Evolutionary conservation across 495 filamentous ascomycete species (phyloP).

Genomic region (Penicillium crystallinum): DNA sequence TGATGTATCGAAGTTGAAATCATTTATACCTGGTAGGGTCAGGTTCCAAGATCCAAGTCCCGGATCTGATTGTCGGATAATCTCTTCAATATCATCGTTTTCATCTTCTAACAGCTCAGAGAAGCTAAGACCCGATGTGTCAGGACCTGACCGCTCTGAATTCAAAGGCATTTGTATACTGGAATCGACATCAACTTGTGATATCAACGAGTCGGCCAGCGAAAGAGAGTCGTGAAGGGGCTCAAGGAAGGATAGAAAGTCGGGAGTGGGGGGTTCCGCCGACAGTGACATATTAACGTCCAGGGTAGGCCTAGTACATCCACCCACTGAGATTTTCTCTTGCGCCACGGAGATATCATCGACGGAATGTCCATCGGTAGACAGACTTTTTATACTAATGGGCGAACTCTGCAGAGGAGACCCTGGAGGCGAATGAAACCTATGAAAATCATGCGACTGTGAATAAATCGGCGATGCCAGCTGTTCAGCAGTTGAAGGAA

Average conservation of each 20-base stretch:
- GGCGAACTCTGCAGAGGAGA: slow-evolving; percentile 18
- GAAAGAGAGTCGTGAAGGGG: slow-evolving; percentile 14
- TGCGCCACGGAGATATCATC: slow-evolving; percentile 9
- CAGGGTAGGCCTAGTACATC: slow-evolving; percentile 1
- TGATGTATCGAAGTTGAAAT: slow-evolving; percentile 1
- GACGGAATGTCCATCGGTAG: slow-evolving; percentile 13
- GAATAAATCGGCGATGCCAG: slow-evolving; percentile 8
- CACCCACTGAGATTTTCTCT: slow-evolving; percentile 9
- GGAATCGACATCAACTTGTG: slow-evolving; percentile 1
- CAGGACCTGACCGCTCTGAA: not conserved
- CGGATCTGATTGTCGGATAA: slow-evolving; percentile 46
- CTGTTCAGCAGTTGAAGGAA: slow-evolving; percentile 16
- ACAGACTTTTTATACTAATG: slow-evolving; percentile 18
- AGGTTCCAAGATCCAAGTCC: slow-evolving; percentile 35
- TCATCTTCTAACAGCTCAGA: slow-evolving; percentile 36
- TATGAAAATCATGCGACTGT: not conserved
- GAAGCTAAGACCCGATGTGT: slow-evolving; percentile 27
- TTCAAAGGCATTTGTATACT: slow-evolving; percentile 2
- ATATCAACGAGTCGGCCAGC: slow-evolving; percentile 9
- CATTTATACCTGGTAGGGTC: slow-evolving; percentile 7
- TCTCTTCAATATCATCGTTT: slow-evolving; percentile 56
- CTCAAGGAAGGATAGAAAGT: slow-evolving; percentile 23
- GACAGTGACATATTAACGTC: slow-evolving; percentile 13
- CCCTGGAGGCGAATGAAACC: slow-evolving; percentile 13
- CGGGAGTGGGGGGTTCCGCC: slow-evolving; percentile 12